Evolutionary conservation across 306 rosid genomes (phyloP).

Genomic region (Cercis canadensis): DNA sequence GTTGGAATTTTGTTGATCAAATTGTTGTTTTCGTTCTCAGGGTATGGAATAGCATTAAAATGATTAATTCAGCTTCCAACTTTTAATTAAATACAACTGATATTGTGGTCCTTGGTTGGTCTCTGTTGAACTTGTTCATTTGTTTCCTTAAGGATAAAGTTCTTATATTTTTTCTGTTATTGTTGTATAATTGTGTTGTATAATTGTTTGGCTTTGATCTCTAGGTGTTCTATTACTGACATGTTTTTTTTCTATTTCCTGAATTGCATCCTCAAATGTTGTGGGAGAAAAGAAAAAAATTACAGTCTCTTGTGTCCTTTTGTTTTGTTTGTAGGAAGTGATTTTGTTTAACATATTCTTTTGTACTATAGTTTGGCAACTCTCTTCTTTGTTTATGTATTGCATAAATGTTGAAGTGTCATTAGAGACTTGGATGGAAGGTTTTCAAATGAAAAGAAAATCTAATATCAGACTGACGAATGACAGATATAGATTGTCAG

Average conservation of each 20-base stretch:
- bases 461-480: neutral
- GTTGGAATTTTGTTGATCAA: neutral
- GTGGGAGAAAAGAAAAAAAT: neutral
- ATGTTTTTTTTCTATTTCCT: neutral
- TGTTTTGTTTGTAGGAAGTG: neutral
- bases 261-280: too few species aligned
- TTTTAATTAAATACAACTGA: too few species aligned
- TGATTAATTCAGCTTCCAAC: neutral
- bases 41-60: neutral
- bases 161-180: too few species aligned
- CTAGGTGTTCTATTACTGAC: neutral
- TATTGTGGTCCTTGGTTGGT: neutral
- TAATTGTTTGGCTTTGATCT: neutral
- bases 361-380: neutral
- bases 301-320: neutral
- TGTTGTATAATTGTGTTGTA: neutral
- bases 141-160: neutral
- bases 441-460: neutral
- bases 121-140: too few species aligned
- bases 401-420: neutral
- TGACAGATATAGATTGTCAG: constrained; percentile 10
- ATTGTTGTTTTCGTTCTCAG: neutral
- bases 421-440: neutral
- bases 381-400: neutral
- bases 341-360: neutral